phyloP scores from a whole-genome alignment of 495 filamentous ascomycete species.

The Penicillium paradoxum region DNA sequence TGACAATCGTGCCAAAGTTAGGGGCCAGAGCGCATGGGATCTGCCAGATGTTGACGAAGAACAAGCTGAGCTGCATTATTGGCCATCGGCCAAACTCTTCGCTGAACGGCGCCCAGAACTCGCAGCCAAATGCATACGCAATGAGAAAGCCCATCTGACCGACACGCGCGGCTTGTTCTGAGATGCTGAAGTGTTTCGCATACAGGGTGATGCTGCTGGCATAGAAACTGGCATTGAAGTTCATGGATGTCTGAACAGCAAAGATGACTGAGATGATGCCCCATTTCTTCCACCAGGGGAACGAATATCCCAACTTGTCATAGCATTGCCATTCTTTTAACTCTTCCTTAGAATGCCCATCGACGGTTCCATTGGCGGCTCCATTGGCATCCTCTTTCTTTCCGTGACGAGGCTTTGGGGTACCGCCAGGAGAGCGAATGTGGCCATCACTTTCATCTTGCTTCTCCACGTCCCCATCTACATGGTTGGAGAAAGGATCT shows the following conservation, averaged over 20 bases:
- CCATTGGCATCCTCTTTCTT: conserved; percentile 12
- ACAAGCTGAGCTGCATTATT: conserved; percentile 63
- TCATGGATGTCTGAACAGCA: conserved; percentile 75
- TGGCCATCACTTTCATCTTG: conserved; percentile 13
- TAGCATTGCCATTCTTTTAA: conserved; percentile 58
- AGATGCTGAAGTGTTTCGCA: conserved; percentile 57
- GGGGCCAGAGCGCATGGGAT: conserved; percentile 66
- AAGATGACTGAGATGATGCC: conserved; percentile 68
- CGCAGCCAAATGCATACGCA: conserved; percentile 73
- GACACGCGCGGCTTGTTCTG: conserved; percentile 57
- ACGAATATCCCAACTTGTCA: conserved; percentile 61
- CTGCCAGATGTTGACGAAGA: conserved; percentile 72
- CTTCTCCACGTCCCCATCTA: conserved; percentile 23
- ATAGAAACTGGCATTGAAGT: conserved; percentile 76
- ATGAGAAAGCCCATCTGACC: conserved; percentile 70
- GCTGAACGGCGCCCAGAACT: conserved; percentile 79
- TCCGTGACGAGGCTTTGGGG: conserved; percentile 6
- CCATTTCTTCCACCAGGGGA: conserved; percentile 68
- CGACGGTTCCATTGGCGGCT: conserved; percentile 20
- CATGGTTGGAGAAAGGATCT: background rate
- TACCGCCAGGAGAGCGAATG: conserved; percentile 12
- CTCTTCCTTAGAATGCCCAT: conserved; percentile 48
- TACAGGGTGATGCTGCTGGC: conserved; percentile 61
- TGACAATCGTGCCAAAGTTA: conserved; percentile 63
- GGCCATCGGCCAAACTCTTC: conserved; percentile 74